Evolutionary conservation across 2,329 filamentous ascomycete species (phyloP), one percentile per base, ranked within the genome.

Genomic region (Xylaria sp.): DNA sequence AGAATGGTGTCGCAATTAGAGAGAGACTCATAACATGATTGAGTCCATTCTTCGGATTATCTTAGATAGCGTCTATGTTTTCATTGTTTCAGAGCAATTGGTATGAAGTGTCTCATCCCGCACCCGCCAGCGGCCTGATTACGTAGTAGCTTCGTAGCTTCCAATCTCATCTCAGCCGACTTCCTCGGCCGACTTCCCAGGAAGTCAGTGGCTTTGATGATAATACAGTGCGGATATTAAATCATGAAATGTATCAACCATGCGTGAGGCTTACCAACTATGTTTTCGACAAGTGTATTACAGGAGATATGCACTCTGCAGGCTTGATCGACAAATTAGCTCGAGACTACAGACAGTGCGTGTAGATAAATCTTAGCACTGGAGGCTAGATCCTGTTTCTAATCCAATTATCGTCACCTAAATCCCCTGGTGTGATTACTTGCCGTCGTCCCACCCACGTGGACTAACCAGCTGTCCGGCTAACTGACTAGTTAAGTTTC

Each of bases 381-480:
- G 8, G 56, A 58, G 32, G 56, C 56, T 12, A 58, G 13, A 28
- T 34, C 56, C 23, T 12, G 41, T 44, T 58, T 25, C 41, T 39
- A 46, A n/a, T 18, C 28, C 28, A 7, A 18, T 18, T 20, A 44
- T 57, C 55, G 18, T 28, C 55, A 28, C 37, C 20, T 23, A n/a
- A 28, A 9, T 15, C 55, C 10, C 10, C n/a, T 18, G 13, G 18
- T 41, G 10, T 20, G 41, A 41, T 32, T 13, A 41, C 13, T 20
- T 25, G 18, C 55, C 20, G 20, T 25, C 18, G 25, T 23, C 34
- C 37, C 37, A 28, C 25, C 25, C 25, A 28, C 37, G 39, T 57
- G 3, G n/a, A 28, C 50, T 7, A 32, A 32, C 18, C n/a, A 57
- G n/a, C 54, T 41, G 20, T 15, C 20, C 54, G 8, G 32, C 6